Conservation (phyloP, 768 basidiomycete species). For the Boletus pseudopeckii region DNA sequence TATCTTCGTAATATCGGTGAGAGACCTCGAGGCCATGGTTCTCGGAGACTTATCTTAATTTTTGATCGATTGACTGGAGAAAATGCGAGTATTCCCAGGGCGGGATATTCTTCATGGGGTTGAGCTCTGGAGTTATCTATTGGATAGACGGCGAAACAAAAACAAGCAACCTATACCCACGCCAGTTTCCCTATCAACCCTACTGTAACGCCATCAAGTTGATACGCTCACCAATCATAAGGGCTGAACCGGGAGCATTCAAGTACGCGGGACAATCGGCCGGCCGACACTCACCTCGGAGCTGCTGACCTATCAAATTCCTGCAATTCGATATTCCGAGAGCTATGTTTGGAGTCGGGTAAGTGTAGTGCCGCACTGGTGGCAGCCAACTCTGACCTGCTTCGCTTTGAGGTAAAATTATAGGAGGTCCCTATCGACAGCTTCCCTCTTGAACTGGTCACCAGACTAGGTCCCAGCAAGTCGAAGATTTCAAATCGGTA, state of each 20-base stretch:
- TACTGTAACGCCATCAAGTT: not conserved
- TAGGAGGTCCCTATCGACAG: not conserved
- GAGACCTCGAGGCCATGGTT: not conserved
- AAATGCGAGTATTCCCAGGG: not conserved
- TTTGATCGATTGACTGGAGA: not conserved
- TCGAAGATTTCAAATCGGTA: not conserved
- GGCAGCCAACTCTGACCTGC: not conserved
- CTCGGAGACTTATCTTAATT: not conserved
- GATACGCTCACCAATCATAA: slow-evolving; percentile 1
- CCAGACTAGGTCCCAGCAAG: not conserved
- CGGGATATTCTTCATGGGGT: not conserved
- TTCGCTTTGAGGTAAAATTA: not conserved
- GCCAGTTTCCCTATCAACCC: not conserved
- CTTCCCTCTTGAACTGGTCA: not conserved
- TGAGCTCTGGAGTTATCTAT: not conserved
- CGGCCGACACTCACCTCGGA: no score
- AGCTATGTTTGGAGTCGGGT: not conserved
- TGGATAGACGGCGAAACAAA: not conserved
- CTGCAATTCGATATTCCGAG: not conserved
- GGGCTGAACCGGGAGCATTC: not conserved
- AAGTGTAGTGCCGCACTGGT: not conserved
- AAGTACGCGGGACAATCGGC: not conserved
- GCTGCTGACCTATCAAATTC: not conserved
- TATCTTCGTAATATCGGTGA: slow-evolving; percentile 3
- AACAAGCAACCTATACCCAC: not conserved